phyloP scores from a whole-genome alignment of 2,329 filamentous ascomycete genomes.

The Sordariomycetes sp. region DNA sequence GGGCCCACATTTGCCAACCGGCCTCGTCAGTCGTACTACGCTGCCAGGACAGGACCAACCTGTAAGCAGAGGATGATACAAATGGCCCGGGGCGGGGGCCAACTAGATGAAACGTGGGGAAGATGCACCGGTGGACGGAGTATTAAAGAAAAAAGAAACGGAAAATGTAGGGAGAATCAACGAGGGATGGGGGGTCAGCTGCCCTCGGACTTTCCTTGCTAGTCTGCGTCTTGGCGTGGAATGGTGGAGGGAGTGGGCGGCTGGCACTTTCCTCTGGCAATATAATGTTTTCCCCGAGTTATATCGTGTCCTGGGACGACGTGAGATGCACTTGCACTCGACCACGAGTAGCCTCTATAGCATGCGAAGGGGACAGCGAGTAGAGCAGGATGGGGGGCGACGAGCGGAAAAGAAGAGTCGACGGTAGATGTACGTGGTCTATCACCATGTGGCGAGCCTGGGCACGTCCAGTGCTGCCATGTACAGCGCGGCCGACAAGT shows the following conservation, averaged over 20 bases:
- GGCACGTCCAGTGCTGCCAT: too few relatives aligned
- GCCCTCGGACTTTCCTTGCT: not conserved
- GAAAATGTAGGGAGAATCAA: not conserved
- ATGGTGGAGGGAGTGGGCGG: not conserved
- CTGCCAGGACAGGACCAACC: not conserved
- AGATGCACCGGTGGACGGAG: not conserved
- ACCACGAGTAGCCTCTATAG: too few relatives aligned
- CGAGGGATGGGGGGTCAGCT: not conserved
- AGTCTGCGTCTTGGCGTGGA: too few relatives aligned
- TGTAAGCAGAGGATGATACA: not conserved
- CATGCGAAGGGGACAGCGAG: too few relatives aligned
- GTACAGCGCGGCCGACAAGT: too few relatives aligned
- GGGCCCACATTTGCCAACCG: not conserved
- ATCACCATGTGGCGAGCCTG: too few relatives aligned
- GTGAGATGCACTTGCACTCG: too few relatives aligned
- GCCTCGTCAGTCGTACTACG: not conserved
- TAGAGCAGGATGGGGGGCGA: too few relatives aligned
- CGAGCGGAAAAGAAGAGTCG: too few relatives aligned
- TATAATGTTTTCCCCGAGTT: not conserved
- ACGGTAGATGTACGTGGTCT: too few relatives aligned
- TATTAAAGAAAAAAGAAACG: not conserved
- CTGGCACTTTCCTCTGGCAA: not conserved
- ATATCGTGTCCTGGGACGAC: too few relatives aligned
- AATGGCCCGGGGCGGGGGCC: not conserved
- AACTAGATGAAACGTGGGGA: not conserved